phyloP scores from a whole-genome alignment of 768 basidiomycete species.

The Lactarius deliciosus region DNA sequence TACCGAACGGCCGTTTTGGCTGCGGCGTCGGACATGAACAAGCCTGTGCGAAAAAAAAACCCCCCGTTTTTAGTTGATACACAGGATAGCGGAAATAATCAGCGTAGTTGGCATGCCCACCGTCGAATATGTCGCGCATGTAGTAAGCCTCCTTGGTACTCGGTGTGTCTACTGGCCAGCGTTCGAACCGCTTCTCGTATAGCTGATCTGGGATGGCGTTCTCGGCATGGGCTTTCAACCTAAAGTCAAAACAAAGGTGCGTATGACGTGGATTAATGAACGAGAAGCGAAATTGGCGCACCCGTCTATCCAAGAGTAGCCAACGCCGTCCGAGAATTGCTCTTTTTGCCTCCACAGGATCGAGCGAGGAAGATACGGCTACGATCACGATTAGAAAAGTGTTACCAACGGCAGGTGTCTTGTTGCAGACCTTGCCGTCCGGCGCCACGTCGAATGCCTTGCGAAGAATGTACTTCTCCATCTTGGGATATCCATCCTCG shows the following conservation, averaged over 20 bases:
- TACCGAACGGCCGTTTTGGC: conserved; percentile 90
- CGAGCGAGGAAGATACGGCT: conserved; percentile 91
- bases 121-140: conserved; percentile 89
- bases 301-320: conserved; percentile 99
- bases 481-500: conserved; percentile 81
- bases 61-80: neutral
- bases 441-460: conserved; percentile 92
- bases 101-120: conserved; percentile 39
- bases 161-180: conserved; percentile 79
- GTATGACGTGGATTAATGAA: conserved; percentile 5
- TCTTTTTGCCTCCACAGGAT: conserved; percentile 99
- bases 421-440: conserved; percentile 59
- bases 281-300: conserved; percentile 33
- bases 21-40: conserved; percentile 84
- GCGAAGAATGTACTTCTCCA: conserved; percentile 99
- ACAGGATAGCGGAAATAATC: neutral
- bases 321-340: conserved; percentile 98
- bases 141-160: conserved; percentile 97
- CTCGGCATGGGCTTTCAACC: conserved; percentile 88
- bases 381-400: conserved; percentile 9
- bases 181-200: conserved; percentile 66
- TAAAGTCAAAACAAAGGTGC: conserved; percentile 34
- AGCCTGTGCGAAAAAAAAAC: conserved; percentile 41
- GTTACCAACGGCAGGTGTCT: conserved; percentile 8
- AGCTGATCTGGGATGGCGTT: conserved; percentile 75